Percentiles rank a stretch among this genome's conserved stretches.
These are phyloP conservation scores for Mortierella antarctica DNA, from an alignment of 192 early-diverging fungal species.

Conservation along the genomic window DNA sequence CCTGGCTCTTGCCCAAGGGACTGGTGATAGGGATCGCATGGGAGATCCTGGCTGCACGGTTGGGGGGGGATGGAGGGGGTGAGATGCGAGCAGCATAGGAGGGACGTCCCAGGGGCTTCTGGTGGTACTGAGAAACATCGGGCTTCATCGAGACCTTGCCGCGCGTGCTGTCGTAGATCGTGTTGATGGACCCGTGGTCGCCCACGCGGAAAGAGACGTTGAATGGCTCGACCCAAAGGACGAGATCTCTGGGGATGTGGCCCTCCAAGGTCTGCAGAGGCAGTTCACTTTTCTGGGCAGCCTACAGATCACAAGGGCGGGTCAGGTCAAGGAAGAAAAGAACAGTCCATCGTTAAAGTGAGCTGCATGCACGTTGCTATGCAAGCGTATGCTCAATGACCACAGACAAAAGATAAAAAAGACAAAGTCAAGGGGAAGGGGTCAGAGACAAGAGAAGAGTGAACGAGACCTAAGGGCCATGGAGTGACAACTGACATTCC, in stretches of 20 bases:
- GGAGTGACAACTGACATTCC: conserved; percentile 12
- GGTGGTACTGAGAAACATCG: conserved; percentile 11
- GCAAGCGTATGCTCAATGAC: not conserved
- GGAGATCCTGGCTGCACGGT: conserved; percentile 27
- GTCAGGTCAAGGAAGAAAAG: not conserved
- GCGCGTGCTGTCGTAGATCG: conserved; percentile 68
- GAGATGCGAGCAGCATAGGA: conserved; percentile 46
- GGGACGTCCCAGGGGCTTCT: conserved; percentile 21
- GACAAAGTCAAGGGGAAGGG: conserved; percentile 4
- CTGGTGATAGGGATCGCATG: conserved; percentile 46
- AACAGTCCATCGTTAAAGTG: not conserved
- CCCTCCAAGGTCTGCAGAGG: conserved; percentile 60
- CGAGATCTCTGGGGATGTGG: conserved; percentile 72
- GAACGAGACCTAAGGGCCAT: not conserved
- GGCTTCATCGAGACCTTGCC: conserved; percentile 53
- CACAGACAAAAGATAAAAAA: not conserved
- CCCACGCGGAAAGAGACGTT: conserved; percentile 77
- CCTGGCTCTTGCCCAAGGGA: conserved; percentile 40
- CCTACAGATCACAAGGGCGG: conserved; percentile 30
- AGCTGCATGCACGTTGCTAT: not conserved
- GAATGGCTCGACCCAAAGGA: conserved; percentile 80
- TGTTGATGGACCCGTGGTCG: conserved; percentile 75
- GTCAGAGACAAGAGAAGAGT: not conserved
- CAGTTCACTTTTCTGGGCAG: conserved; percentile 61
- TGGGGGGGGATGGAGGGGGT: conserved; percentile 39